Percentiles rank a stretch among this genome's conserved stretches.
Evolutionary conservation across 2,329 filamentous ascomycete genomes (phyloP).

Genomic region (Zymoseptoria pseudotritici): DNA sequence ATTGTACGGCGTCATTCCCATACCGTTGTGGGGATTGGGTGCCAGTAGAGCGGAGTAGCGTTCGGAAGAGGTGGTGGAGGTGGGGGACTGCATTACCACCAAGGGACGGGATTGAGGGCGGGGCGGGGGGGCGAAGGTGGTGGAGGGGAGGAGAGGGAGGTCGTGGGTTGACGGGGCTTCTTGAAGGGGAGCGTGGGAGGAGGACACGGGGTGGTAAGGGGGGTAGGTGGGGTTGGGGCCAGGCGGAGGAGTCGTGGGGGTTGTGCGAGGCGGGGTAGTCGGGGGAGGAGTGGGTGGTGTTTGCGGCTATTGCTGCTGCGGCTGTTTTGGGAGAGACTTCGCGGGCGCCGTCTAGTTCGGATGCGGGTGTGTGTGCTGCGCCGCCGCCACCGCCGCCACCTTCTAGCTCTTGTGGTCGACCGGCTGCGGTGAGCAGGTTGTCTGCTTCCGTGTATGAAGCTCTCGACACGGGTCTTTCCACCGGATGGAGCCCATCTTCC

Average conservation of each 20-base stretch:
- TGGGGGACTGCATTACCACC: conserved; percentile 6
- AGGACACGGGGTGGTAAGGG: background rate
- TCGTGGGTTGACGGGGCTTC: background rate
- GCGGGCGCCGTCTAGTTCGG: background rate
- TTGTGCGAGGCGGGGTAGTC: background rate
- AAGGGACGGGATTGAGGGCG: background rate
- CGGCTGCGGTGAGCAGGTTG: background rate
- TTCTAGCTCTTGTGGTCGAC: background rate
- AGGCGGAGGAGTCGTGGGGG: background rate
- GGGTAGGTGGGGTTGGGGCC: background rate
- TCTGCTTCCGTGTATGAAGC: background rate
- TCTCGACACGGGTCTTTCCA: background rate
- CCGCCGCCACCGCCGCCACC: no score
- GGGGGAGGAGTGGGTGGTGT: background rate
- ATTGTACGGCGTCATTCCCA: background rate
- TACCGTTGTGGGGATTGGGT: background rate
- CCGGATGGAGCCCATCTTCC: background rate
- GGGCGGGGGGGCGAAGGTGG: background rate
- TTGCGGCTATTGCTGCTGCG: no score
- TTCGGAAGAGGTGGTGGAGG: background rate
- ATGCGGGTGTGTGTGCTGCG: background rate
- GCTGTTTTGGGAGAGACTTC: background rate
- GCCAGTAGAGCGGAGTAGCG: background rate
- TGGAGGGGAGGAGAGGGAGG: background rate
- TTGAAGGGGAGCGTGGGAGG: background rate